phyloP scores from a whole-genome alignment of 1,284 basidiomycete genomes.

The Tylopilus sp. region DNA sequence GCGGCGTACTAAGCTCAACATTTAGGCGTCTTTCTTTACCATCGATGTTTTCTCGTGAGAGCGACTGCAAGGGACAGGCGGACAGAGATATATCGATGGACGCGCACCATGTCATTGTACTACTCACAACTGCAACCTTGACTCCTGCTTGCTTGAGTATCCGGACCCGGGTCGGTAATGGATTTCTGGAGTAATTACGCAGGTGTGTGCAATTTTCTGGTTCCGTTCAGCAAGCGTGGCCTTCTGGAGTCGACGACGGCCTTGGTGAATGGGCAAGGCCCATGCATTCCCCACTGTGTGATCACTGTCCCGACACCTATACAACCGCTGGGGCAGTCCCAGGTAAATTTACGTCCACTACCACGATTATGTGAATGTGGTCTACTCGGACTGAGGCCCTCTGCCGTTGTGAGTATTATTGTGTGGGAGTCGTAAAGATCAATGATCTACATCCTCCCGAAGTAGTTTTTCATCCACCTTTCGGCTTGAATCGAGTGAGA shows the following conservation, averaged over 20 bases:
- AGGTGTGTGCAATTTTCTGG: not conserved
- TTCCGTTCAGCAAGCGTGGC: not conserved
- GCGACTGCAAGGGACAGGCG: slow-evolving; percentile 1
- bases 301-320: not conserved
- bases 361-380: not conserved
- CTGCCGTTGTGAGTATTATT: not conserved
- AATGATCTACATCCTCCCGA: too few species aligned
- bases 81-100: slow-evolving; percentile 21
- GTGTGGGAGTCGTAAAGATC: too few species aligned
- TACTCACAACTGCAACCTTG: slow-evolving; percentile 23
- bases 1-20: slow-evolving; percentile 93
- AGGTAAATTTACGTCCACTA: not conserved
- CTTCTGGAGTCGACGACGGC: not conserved
- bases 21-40: slow-evolving; percentile 49
- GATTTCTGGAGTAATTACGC: not conserved
- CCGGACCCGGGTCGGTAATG: not conserved
- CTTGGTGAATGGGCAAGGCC: not conserved
- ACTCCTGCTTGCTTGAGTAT: not conserved
- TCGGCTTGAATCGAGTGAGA: too few species aligned
- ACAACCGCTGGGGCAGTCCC: not conserved
- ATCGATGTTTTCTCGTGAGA: not conserved
- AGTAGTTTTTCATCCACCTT: too few species aligned
- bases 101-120: slow-evolving; percentile 21
- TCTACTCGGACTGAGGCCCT: not conserved
- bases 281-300: not conserved